Evolutionary conservation across 129 eudicot genomes (phyloP).

Genomic region (Lactuca saligna): DNA sequence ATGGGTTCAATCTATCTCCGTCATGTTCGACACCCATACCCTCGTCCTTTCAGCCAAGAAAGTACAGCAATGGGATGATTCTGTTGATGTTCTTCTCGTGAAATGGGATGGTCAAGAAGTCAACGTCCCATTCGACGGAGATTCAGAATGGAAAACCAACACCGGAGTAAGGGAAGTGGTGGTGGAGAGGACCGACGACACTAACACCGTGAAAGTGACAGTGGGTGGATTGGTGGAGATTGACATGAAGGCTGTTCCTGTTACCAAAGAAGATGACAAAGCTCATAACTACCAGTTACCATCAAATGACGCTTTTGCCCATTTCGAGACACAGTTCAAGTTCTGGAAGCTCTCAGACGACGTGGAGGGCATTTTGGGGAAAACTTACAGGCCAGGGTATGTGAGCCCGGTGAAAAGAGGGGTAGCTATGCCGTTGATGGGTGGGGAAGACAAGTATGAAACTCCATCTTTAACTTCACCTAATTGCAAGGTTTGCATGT

Average conservation of each 20-base stretch:
- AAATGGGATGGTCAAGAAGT: slow-evolving; percentile 46
- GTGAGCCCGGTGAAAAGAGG: slow-evolving; percentile 52
- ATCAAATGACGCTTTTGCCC: slow-evolving; percentile 57
- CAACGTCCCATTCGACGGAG: slow-evolving; percentile 47
- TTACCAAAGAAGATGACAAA: slow-evolving; percentile 50
- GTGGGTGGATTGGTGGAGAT: slow-evolving; percentile 43
- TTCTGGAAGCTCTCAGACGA: slow-evolving; percentile 39
- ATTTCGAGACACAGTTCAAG: slow-evolving; percentile 57
- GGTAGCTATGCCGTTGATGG: slow-evolving; percentile 66
- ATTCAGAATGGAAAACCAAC: slow-evolving; percentile 46
- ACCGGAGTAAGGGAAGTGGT: slow-evolving; percentile 35
- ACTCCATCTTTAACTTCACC: slow-evolving; percentile 42
- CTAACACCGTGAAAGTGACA: slow-evolving; percentile 40
- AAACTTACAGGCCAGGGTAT: slow-evolving; percentile 52
- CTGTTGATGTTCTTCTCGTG: slow-evolving; percentile 47
- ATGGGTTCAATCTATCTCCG: slow-evolving; percentile 61
- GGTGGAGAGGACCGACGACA: slow-evolving; percentile 60
- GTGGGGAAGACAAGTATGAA: slow-evolving; percentile 67
- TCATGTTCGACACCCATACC: slow-evolving; percentile 58
- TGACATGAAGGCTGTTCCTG: slow-evolving; percentile 48
- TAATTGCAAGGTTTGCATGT: slow-evolving; percentile 49
- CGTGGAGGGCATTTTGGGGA: slow-evolving; percentile 63
- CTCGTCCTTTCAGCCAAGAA: slow-evolving; percentile 47
- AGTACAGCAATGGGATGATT: slow-evolving; percentile 49
- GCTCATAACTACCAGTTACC: slow-evolving; percentile 68